Conservation (phyloP, 352 stramenopile species). For the Phytophthora pistaciae region DNA sequence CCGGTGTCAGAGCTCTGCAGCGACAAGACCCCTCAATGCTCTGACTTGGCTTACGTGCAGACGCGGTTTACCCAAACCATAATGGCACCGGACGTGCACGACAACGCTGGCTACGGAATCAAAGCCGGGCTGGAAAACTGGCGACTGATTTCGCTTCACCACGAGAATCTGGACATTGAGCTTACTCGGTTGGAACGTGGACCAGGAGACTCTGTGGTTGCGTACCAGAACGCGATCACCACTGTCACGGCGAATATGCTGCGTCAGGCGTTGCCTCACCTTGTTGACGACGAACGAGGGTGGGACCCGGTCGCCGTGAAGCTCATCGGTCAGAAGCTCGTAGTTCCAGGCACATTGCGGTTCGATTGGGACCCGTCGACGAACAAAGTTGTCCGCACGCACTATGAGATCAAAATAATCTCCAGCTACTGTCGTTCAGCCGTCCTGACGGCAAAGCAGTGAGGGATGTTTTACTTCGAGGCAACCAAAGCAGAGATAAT, state of each 20-base stretch:
- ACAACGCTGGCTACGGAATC: background rate
- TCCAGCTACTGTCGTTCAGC: too few relatives aligned
- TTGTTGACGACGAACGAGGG: background rate
- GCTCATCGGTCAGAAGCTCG: background rate
- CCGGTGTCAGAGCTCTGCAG: background rate
- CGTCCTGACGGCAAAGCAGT: too few relatives aligned
- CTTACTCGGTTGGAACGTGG: background rate
- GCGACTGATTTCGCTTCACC: background rate
- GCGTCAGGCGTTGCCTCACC: background rate
- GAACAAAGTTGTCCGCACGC: background rate
- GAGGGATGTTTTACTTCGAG: too few relatives aligned
- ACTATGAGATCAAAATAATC: background rate
- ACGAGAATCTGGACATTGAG: background rate
- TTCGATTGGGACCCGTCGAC: constrained; percentile 4
- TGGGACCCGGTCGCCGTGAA: background rate
- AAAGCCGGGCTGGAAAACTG: background rate
- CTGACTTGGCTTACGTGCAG: background rate
- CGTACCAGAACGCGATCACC: background rate
- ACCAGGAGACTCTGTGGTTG: background rate
- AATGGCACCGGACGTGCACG: background rate
- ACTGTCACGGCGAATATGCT: constrained; percentile 1
- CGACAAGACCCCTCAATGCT: background rate
- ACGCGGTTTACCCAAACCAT: background rate
- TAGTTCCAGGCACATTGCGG: background rate
- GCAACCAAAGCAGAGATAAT: too few relatives aligned